These are phyloP conservation scores for Beauveria asiatica DNA, from an alignment of 2,329 filamentous ascomycete species.

Conservation along the genomic window DNA sequence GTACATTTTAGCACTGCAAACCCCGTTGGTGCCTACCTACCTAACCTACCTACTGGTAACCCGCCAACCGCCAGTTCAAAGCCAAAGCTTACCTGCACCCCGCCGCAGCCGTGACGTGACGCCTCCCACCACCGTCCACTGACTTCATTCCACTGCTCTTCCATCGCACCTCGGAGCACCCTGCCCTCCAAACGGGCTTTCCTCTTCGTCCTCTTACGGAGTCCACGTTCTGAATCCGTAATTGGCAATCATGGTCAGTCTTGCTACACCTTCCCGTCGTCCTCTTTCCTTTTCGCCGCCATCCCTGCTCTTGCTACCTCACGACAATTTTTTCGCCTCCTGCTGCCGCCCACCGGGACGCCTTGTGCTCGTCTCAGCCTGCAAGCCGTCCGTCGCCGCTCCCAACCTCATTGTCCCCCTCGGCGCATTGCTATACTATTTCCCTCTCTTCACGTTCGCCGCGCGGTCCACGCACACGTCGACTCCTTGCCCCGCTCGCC, in stretches of 20 bases:
- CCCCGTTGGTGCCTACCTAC: background rate
- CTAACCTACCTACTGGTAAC: background rate
- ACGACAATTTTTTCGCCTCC: slow-evolving; percentile 5
- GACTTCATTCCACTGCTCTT: slow-evolving; percentile 5
- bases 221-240: background rate
- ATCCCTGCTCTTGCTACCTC: slow-evolving; percentile 3
- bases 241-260: slow-evolving; percentile 10
- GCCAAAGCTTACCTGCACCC: slow-evolving; percentile 1
- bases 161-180: slow-evolving; percentile 6
- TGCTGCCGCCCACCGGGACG: slow-evolving; percentile 12
- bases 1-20: background rate
- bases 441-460: background rate
- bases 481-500: slow-evolving; percentile 1
- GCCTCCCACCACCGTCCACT: slow-evolving; percentile 2
- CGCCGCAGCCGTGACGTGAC: slow-evolving; percentile 10
- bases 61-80: background rate
- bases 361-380: background rate
- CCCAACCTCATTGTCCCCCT: background rate
- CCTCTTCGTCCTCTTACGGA: slow-evolving; percentile 8
- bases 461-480: background rate
- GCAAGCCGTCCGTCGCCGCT: background rate
- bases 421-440: background rate
- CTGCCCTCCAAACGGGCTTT: slow-evolving; percentile 5
- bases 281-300: background rate
- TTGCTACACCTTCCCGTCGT: background rate